Evolutionary conservation across 208 protist species (phyloP).

Genomic region (Phytomonas francai): DNA sequence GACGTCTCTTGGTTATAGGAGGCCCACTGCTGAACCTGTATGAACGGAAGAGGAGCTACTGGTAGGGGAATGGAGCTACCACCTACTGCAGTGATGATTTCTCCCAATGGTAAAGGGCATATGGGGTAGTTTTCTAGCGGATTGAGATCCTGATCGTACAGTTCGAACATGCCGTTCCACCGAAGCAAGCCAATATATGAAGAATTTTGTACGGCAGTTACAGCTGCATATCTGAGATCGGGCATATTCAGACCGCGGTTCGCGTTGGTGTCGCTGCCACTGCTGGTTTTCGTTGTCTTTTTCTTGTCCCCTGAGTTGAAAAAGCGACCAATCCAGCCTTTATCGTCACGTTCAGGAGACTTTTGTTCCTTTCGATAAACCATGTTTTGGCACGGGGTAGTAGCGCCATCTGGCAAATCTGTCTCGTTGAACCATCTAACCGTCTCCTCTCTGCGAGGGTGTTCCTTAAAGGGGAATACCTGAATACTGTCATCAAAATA

Average conservation of each 20-base stretch:
- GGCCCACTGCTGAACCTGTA: constrained; percentile 24
- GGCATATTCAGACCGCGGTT: neutral
- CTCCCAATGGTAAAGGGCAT: constrained; percentile 23
- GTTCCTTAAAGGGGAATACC: neutral
- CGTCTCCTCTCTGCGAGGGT: neutral
- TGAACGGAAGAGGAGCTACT: neutral
- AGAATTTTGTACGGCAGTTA: constrained; percentile 58
- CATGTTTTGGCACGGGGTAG: neutral
- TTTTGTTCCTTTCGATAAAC: neutral
- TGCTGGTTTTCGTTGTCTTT: neutral
- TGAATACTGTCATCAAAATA: constrained; percentile 29
- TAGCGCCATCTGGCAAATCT: neutral
- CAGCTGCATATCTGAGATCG: constrained; percentile 31
- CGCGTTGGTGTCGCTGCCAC: neutral
- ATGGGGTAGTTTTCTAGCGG: constrained; percentile 20
- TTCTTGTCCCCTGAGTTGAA: neutral
- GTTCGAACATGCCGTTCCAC: constrained; percentile 57
- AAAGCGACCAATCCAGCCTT: neutral
- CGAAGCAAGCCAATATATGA: constrained; percentile 44
- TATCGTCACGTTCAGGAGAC: neutral
- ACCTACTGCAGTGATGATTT: neutral
- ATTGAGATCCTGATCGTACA: constrained; percentile 33
- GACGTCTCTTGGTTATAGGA: constrained; percentile 11
- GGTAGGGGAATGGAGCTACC: neutral
- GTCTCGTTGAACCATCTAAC: neutral